Percentiles rank a stretch among this genome's conserved stretches.
These are phyloP conservation scores for Aspergillus spinulosporus DNA, from an alignment of 2,329 filamentous ascomycete species.

Conservation along the genomic window DNA sequence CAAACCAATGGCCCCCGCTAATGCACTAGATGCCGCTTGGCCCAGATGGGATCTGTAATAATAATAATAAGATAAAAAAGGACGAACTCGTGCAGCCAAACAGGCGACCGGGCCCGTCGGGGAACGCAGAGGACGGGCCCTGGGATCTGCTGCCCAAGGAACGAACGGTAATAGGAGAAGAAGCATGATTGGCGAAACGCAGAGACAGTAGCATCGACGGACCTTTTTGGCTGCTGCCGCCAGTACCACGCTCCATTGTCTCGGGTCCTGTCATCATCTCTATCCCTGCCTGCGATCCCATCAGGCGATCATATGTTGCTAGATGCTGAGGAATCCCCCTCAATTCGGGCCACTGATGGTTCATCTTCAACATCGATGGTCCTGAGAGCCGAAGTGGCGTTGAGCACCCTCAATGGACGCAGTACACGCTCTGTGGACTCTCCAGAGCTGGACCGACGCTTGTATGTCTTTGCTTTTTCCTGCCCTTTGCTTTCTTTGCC, in stretches of 20 bases:
- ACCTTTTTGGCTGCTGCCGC: conserved; percentile 22
- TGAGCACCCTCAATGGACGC: neutral
- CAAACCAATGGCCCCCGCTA: neutral
- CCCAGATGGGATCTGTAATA: conserved; percentile 1
- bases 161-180: conserved; percentile 12
- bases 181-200: conserved; percentile 5
- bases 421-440: neutral
- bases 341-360: neutral
- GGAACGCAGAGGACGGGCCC: conserved; percentile 20
- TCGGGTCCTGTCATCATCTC: conserved; percentile 26
- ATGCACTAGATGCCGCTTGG: conserved; percentile 8
- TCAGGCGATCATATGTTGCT: conserved; percentile 2
- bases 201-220: conserved; percentile 10
- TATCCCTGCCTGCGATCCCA: neutral
- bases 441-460: conserved; percentile 2
- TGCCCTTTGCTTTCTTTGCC: conserved; percentile 13
- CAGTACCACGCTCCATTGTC: conserved; percentile 25
- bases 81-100: conserved; percentile 19
- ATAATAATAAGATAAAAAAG: neutral
- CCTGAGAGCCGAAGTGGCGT: neutral
- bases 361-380: conserved; percentile 1
- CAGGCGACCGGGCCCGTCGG: conserved; percentile 7
- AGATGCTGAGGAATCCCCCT: neutral
- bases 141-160: conserved; percentile 19
- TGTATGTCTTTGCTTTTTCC: conserved; percentile 11